phyloP scores from a whole-genome alignment of 148 eudicot genomes.

The Spergularia marina region DNA sequence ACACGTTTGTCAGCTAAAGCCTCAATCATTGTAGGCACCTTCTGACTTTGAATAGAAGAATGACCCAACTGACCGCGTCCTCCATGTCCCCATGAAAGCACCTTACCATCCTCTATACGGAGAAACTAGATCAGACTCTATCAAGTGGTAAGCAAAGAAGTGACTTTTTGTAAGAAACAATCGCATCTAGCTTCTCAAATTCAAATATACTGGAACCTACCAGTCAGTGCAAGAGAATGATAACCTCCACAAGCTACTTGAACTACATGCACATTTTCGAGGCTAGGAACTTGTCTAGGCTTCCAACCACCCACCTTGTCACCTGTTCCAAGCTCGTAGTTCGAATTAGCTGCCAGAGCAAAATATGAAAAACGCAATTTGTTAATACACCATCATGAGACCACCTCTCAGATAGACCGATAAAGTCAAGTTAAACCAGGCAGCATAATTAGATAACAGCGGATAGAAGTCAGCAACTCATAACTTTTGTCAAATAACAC shows the following conservation, averaged over 20 bases:
- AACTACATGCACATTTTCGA: slow-evolving; percentile 53
- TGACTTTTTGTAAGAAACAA: not conserved
- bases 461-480: too few relatives aligned
- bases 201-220: slow-evolving; percentile 34
- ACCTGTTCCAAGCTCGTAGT: slow-evolving; percentile 95
- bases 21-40: slow-evolving; percentile 63
- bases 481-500: too few relatives aligned
- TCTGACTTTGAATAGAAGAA: slow-evolving; percentile 65
- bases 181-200: not conserved
- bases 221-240: slow-evolving; percentile 91
- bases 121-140: slow-evolving; percentile 5
- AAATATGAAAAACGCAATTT: not conserved
- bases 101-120: slow-evolving; percentile 66
- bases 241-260: slow-evolving; percentile 95
- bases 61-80: slow-evolving; percentile 95
- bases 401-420: not conserved
- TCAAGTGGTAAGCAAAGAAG: not conserved
- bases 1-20: slow-evolving; percentile 67
- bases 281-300: slow-evolving; percentile 63
- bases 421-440: too few relatives aligned
- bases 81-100: slow-evolving; percentile 97
- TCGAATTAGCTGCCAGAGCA: slow-evolving; percentile 69
- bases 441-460: too few relatives aligned
- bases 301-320: slow-evolving; percentile 87
- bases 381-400: not conserved